Evolutionary conservation across 2,329 filamentous ascomycete genomes (phyloP).

Genomic region (Verticillium isaacii): DNA sequence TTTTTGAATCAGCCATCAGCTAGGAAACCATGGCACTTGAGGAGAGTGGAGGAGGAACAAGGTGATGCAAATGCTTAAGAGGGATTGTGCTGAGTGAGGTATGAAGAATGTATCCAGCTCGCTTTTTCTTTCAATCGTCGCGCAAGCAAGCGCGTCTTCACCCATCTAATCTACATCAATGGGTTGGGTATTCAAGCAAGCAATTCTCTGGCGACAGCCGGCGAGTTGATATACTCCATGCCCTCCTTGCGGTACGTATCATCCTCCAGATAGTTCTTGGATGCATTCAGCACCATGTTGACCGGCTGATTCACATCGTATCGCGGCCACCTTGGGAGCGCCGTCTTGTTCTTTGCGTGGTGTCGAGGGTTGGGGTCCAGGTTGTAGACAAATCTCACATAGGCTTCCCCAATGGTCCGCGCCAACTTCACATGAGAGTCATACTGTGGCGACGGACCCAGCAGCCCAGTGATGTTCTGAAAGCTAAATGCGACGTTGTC

Average conservation of each 20-base stretch:
- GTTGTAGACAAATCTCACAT: slow-evolving; percentile 36
- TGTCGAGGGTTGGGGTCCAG: slow-evolving; percentile 32
- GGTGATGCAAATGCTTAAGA: too few species aligned
- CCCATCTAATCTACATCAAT: too few species aligned
- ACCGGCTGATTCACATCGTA: slow-evolving; percentile 31
- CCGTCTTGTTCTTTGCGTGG: not conserved
- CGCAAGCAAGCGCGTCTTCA: too few species aligned
- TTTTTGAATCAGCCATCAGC: too few species aligned
- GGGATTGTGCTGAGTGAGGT: too few species aligned
- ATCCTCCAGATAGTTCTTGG: slow-evolving; percentile 35
- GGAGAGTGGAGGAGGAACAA: too few species aligned
- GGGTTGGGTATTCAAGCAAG: slow-evolving; percentile 14
- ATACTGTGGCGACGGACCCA: slow-evolving; percentile 38
- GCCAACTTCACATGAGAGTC: slow-evolving; percentile 30
- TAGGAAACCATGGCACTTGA: too few species aligned
- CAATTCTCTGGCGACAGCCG: slow-evolving; percentile 30
- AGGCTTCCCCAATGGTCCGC: slow-evolving; percentile 32
- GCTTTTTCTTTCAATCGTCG: too few species aligned
- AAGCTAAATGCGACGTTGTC: slow-evolving; percentile 46
- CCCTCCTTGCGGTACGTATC: slow-evolving; percentile 43
- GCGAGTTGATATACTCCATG: slow-evolving; percentile 37
- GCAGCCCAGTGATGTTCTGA: slow-evolving; percentile 41
- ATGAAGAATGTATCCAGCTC: too few species aligned
- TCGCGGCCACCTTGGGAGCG: slow-evolving; percentile 33
- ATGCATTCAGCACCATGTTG: slow-evolving; percentile 42